Evolutionary conservation across 805 yeast genomes (phyloP).

Genomic region (Nakazawaea ishiwadae): DNA sequence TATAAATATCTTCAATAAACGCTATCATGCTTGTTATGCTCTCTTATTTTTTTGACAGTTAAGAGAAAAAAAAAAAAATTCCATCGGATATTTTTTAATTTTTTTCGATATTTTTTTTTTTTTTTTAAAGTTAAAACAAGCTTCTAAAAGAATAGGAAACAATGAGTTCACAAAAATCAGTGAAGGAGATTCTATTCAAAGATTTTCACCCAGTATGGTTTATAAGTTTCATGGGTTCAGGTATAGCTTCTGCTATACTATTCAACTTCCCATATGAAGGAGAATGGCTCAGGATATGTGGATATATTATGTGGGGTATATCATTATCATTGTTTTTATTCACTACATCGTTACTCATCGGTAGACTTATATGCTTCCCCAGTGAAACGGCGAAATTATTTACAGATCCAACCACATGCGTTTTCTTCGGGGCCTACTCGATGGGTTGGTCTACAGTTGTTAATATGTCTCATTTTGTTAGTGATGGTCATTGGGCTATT

Average conservation of each 20-base stretch:
- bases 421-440: constrained; percentile 72
- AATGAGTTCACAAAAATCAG: too few species aligned
- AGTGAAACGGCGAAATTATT: constrained; percentile 21
- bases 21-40: too few species aligned
- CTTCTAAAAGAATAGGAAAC: too few species aligned
- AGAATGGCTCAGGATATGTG: constrained; percentile 51
- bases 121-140: too few species aligned
- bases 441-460: constrained; percentile 75
- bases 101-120: too few species aligned
- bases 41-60: too few species aligned
- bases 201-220: constrained; percentile 54
- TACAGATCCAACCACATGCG: constrained; percentile 41
- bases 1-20: too few species aligned
- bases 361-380: constrained; percentile 34
- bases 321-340: constrained; percentile 44
- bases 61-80: too few species aligned
- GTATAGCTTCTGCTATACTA: constrained; percentile 61
- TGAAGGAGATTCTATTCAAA: constrained; percentile 14
- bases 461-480: constrained; percentile 46
- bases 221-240: constrained; percentile 81
- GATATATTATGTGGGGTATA: constrained; percentile 59
- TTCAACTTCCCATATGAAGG: constrained; percentile 63
- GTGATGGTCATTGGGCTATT: constrained; percentile 39
- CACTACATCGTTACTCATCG: constrained; percentile 35
- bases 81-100: too few species aligned